A percentile compares a stretch with the other conserved stretches of the same genome.
Conservation (phyloP, 371 early-diverging fungal species). For the Syncephalastrum sp. region DNA sequence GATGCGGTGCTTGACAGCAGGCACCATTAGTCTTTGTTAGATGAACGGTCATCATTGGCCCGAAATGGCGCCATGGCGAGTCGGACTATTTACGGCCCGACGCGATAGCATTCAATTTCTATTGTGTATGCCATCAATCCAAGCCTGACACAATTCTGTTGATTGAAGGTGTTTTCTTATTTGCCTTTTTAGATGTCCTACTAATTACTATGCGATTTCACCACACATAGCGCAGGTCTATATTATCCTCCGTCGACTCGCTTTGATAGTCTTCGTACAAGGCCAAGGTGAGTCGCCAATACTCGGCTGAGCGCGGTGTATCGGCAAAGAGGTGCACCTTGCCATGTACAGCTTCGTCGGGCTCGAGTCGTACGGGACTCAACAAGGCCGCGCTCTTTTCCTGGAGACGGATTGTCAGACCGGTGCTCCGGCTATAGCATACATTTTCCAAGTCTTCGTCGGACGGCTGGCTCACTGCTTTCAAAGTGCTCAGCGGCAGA, state of each 20-base stretch:
- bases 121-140: no score
- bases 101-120: no score
- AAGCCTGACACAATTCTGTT: no score
- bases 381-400: slow-evolving; percentile 4
- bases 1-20: no score
- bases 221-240: slow-evolving; percentile 10
- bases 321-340: slow-evolving; percentile 16
- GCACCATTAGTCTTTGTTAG: background rate
- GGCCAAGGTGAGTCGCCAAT: slow-evolving; percentile 9
- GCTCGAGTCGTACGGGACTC: slow-evolving; percentile 10
- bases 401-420: slow-evolving; percentile 11
- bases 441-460: slow-evolving; percentile 14
- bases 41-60: slow-evolving; percentile 1
- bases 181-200: no score
- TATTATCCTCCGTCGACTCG: slow-evolving; percentile 1
- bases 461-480: slow-evolving; percentile 5
- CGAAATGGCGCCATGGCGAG: slow-evolving; percentile 6
- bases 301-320: slow-evolving; percentile 1
- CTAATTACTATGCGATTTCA: background rate
- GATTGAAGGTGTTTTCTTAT: no score
- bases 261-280: background rate
- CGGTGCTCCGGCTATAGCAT: slow-evolving; percentile 4
- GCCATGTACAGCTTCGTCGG: slow-evolving; percentile 12
- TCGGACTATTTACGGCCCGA: no score
- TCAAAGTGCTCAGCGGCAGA: slow-evolving; percentile 8